Base-by-base conservation (phyloP, 768 basidiomycete species). In the Tephrocybe sp. region DNA sequence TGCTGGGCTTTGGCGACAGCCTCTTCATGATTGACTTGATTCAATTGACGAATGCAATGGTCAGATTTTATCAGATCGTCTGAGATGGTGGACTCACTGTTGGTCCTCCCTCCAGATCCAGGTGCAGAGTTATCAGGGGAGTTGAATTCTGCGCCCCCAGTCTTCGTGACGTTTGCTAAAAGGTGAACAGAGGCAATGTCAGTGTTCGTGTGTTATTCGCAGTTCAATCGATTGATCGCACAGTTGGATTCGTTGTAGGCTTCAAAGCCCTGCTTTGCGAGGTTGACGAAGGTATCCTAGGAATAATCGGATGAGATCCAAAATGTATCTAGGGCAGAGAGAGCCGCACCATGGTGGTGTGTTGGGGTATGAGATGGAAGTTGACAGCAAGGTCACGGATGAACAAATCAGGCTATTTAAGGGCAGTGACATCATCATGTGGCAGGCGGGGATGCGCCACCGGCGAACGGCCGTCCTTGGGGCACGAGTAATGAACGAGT, bases 111-210 rank as follows among this genome's bases (percentile, higher is more conserved):
- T 5, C 50, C 55, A 30, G 54, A 55, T 41, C 53, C 49, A 36
- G 66, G 67, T 16, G 58, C 66, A 36, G 65, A 64, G 49, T 87
- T 69, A 54, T 83, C 65, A 23, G 81, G 79, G 15, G 76, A 63
- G 55, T 85, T 87, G 60, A 75, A 82, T 59, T 86, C 79, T 2
- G 74, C 69, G 2, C 86, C 86, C 12, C 86, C 86, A 3, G 85
- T 83, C 73, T 74, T 79, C 41, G 56, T 65, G 42, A 70, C 71
- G 45, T 73, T 60, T 34, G 71, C 79, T 80, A 38, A 13, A 34
- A 42, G 40, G 15, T 54, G 24, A 36, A 46, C 48, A 50, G 31
- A 21, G 29, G 47, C 24, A 39, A 43, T 49, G 50, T 62, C 38
- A 64, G 57, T 46, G n/a, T 19, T 31, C n/a, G 50, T 50, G 53